A percentile compares a stretch with the other conserved stretches of the same genome.
These are phyloP conservation scores for Talaromyces islandicus DNA, from an alignment of 2,329 filamentous ascomycete species.

Conservation along the genomic window DNA sequence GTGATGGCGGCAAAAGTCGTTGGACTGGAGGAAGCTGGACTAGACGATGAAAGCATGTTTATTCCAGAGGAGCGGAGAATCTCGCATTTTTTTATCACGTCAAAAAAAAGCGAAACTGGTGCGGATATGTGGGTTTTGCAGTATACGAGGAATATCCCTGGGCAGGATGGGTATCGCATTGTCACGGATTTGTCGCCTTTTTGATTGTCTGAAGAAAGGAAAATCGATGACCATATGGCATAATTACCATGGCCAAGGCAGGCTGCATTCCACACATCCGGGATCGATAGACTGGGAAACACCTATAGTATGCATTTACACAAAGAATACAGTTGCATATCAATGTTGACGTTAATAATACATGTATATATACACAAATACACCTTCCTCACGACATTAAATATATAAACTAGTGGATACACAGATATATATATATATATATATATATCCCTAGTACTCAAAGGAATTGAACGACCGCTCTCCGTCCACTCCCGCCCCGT, in stretches of 20 bases:
- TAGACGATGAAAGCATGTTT: neutral
- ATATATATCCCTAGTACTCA: neutral
- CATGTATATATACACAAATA: neutral
- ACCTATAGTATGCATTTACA: too few relatives aligned
- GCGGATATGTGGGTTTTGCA: neutral
- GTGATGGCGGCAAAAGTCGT: neutral
- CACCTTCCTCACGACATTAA: neutral
- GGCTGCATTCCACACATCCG: too few relatives aligned
- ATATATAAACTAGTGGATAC: neutral
- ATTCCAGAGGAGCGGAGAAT: neutral
- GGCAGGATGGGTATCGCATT: neutral
- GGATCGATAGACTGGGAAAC: too few relatives aligned
- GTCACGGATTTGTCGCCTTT: neutral
- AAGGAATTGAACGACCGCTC: neutral
- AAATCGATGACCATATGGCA: too few relatives aligned
- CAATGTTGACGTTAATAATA: neutral
- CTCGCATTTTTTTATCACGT: neutral
- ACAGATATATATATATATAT: neutral
- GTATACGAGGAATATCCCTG: neutral
- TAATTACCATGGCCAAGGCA: too few relatives aligned
- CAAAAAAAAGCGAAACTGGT: neutral
- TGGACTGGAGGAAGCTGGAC: neutral
- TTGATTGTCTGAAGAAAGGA: too few relatives aligned
- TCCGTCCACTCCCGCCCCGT: neutral
- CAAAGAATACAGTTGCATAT: too few relatives aligned